Evolutionary conservation across 2,329 filamentous ascomycete genomes (phyloP).

Genomic region (Sphaerulina musiva): DNA sequence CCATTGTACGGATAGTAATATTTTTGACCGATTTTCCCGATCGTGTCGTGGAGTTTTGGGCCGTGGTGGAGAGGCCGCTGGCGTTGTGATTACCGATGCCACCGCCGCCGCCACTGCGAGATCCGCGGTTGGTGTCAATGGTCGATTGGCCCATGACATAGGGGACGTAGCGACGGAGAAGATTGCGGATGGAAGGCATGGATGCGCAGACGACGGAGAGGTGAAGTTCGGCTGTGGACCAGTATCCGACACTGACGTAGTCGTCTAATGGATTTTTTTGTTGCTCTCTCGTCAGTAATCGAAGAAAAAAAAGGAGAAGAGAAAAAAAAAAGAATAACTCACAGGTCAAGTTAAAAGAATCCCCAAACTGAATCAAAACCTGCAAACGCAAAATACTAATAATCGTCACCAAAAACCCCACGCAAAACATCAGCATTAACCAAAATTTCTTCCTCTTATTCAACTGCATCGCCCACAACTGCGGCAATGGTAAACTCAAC

Average conservation of each 20-base stretch:
- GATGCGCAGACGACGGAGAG: constrained; percentile 14
- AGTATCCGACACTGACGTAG: constrained; percentile 15
- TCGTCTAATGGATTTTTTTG: constrained; percentile 3
- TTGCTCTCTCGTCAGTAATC: too few species aligned
- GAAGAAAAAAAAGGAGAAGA: too few species aligned
- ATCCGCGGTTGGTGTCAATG: not conserved
- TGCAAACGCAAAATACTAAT: constrained; percentile 19
- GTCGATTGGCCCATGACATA: constrained; percentile 14
- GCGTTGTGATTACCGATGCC: not conserved
- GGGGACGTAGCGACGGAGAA: constrained; percentile 14
- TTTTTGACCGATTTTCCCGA: constrained; percentile 5
- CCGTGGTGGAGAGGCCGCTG: not conserved
- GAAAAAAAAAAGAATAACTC: not conserved
- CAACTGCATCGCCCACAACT: constrained; percentile 17
- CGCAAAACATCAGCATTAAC: constrained; percentile 20
- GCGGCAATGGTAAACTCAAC: constrained; percentile 18
- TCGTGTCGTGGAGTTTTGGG: not conserved
- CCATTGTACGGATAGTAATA: constrained; percentile 2
- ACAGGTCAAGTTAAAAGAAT: constrained; percentile 15
- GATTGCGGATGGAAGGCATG: constrained; percentile 17
- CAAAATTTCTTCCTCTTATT: constrained; percentile 20
- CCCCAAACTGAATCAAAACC: constrained; percentile 16
- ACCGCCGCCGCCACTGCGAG: not conserved
- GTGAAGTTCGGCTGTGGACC: constrained; percentile 17
- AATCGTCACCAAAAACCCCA: constrained; percentile 17